phyloP scores from a whole-genome alignment of 306 rosid species.

The Trichosanthes cucumerina region DNA sequence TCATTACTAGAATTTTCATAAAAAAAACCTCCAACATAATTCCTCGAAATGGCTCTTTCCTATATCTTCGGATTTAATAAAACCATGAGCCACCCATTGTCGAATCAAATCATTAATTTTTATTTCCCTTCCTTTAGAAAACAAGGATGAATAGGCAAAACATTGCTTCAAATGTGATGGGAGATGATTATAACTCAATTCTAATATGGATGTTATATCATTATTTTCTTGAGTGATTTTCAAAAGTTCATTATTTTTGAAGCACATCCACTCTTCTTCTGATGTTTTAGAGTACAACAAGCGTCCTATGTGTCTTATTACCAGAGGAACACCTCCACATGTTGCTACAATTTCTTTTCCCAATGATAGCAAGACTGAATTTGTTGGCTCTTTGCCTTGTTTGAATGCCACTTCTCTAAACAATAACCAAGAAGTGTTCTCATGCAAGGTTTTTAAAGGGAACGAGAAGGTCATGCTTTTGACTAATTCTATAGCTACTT shows the following conservation, averaged over 20 bases:
- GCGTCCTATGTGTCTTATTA: slow-evolving; percentile 25
- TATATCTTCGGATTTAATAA: slow-evolving; percentile 23
- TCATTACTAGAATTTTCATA: slow-evolving; percentile 9
- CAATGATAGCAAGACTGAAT: slow-evolving; percentile 6
- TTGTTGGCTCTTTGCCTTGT: neutral
- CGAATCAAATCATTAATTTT: slow-evolving; percentile 13
- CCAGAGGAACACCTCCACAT: slow-evolving; percentile 48
- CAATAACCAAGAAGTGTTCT: neutral
- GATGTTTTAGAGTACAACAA: slow-evolving; percentile 17
- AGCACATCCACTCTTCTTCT: slow-evolving; percentile 15
- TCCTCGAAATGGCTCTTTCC: slow-evolving; percentile 26
- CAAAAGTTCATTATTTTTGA: slow-evolving; percentile 22
- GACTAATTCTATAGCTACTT: neutral
- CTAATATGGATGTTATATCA: slow-evolving; percentile 14
- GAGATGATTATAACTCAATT: slow-evolving; percentile 10
- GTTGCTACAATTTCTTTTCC: slow-evolving; percentile 25
- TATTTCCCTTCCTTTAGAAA: slow-evolving; percentile 16
- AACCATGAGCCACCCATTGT: slow-evolving; percentile 28
- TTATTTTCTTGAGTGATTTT: neutral
- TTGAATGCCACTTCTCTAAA: neutral
- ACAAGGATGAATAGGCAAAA: slow-evolving; percentile 32
- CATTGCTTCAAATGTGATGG: neutral
- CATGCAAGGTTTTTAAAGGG: neutral
- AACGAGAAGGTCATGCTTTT: neutral
- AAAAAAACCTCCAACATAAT: slow-evolving; percentile 34